phyloP scores from a whole-genome alignment of 371 early-diverging fungal species.

The Phascolomyces articulosus region DNA sequence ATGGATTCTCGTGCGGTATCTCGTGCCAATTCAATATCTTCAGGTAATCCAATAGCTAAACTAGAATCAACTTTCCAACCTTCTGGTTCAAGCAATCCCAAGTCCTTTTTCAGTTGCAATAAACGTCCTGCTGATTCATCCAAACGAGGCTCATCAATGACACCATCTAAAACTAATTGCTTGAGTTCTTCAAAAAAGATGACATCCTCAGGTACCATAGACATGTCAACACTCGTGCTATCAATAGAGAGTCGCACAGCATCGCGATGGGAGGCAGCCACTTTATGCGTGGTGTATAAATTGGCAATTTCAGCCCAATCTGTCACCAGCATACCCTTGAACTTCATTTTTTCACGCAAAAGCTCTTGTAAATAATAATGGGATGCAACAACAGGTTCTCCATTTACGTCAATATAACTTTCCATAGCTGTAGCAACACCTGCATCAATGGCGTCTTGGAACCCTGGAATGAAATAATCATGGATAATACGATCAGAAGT shows the following conservation, averaged over 20 bases:
- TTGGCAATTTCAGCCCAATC: slow-evolving; percentile 70
- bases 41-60: slow-evolving; percentile 26
- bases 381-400: slow-evolving; percentile 63
- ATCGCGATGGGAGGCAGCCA: slow-evolving; percentile 49
- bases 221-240: slow-evolving; percentile 66
- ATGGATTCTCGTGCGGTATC: slow-evolving; percentile 62
- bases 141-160: slow-evolving; percentile 38
- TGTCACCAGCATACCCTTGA: slow-evolving; percentile 68
- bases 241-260: slow-evolving; percentile 50
- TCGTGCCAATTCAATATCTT: slow-evolving; percentile 48
- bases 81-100: slow-evolving; percentile 58
- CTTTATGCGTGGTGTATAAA: slow-evolving; percentile 54
- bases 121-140: slow-evolving; percentile 57
- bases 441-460: slow-evolving; percentile 65
- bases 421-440: slow-evolving; percentile 75
- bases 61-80: slow-evolving; percentile 41
- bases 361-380: slow-evolving; percentile 56
- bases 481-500: slow-evolving; percentile 60
- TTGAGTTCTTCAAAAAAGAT: slow-evolving; percentile 45
- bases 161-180: slow-evolving; percentile 37
- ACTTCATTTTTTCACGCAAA: slow-evolving; percentile 60
- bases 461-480: slow-evolving; percentile 68
- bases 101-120: slow-evolving; percentile 60
- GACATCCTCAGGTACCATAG: slow-evolving; percentile 64
- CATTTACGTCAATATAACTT: slow-evolving; percentile 68